Evolutionary conservation across 106 monocot genomes (phyloP), one percentile per base, ranked within the genome.

Genomic region (Allium fistulosum): DNA sequence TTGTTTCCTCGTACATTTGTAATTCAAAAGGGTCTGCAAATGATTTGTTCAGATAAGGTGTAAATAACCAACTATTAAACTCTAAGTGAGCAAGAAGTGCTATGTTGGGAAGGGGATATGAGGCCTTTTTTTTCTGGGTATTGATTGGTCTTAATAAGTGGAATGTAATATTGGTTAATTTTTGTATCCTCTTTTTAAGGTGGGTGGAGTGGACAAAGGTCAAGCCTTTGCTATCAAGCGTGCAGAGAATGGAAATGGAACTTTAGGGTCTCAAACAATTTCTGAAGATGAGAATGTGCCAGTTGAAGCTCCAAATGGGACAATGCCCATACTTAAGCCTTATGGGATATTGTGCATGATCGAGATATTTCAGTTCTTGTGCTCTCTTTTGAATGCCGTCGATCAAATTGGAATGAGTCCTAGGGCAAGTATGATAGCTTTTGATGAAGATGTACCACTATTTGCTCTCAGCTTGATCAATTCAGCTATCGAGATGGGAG

Each of bases 391-490:
- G 71, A 94, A 94, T 37, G 78, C 78, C 46, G 77, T 69, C 11
- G 94, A 94, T 45, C 90, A 94, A 3, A 90, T 90, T 63, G 89
- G 75, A 49, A 70, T 86, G 71, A 76, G 72, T 59, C 81, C 86
- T 49, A 75, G 80, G 61, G 57, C 79, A 13, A 95, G 74, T 60
- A 85, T 81, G 46, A 82, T 91, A 66, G 86, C 87, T 53, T 88
- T 80, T 63, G 95, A 95, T 72, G 94, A 95, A 61, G 94, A 95
- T 55, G 82, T 95, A 52, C 94, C 94, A 46, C 85, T 95, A 11
- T 95, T 95, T 79, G 94, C 94, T 22, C 79, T 95, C n/a, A 85
- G 91, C 27, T 71, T 91, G 81, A 88, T 95, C 48, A 90, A 88
- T 72, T 83, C 85, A 8, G 94, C 88, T 62, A 81, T 95, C 73